Conservation (phyloP, 495 filamentous ascomycete genomes). For the Penicillium coffeae region DNA sequence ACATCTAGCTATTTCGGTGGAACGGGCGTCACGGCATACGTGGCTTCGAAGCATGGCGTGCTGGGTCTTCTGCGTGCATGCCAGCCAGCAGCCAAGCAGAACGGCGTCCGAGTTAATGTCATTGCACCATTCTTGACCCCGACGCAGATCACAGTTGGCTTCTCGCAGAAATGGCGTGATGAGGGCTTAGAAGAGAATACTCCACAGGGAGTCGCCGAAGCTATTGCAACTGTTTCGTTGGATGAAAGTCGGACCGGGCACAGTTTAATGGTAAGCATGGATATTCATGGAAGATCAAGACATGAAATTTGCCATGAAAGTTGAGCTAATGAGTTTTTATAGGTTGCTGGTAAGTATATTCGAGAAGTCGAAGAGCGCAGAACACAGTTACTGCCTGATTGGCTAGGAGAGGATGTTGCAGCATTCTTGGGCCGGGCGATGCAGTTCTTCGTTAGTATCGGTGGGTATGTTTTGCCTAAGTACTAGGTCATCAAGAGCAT, state of each 20-base stretch:
- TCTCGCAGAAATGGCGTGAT: conserved; percentile 17
- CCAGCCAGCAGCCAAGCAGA: conserved; percentile 11
- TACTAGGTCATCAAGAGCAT: background rate
- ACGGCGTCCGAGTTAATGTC: conserved; percentile 23
- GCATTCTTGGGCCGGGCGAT: conserved; percentile 22
- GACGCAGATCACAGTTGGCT: conserved; percentile 22
- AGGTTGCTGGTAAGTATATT: conserved; percentile 25
- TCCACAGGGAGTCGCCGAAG: conserved; percentile 21
- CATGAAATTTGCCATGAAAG: too few relatives aligned
- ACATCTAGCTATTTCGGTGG: conserved; percentile 33
- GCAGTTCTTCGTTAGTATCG: conserved; percentile 26
- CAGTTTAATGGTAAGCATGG: conserved; percentile 23
- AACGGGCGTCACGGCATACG: conserved; percentile 24
- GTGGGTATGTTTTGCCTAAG: conserved; percentile 27
- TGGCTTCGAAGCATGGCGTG: conserved; percentile 33
- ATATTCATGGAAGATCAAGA: too few relatives aligned
- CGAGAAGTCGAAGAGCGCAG: conserved; percentile 25
- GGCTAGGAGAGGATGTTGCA: conserved; percentile 25
- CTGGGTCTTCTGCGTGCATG: conserved; percentile 27
- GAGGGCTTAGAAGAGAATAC: conserved; percentile 23
- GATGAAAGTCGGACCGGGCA: conserved; percentile 9
- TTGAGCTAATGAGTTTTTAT: too few relatives aligned
- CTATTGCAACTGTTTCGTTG: conserved; percentile 17
- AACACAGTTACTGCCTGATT: conserved; percentile 13
- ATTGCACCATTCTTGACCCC: conserved; percentile 32